These are phyloP conservation scores for Diplodia seriata DNA, from an alignment of 2,329 filamentous ascomycete genomes.

Conservation along the genomic window DNA sequence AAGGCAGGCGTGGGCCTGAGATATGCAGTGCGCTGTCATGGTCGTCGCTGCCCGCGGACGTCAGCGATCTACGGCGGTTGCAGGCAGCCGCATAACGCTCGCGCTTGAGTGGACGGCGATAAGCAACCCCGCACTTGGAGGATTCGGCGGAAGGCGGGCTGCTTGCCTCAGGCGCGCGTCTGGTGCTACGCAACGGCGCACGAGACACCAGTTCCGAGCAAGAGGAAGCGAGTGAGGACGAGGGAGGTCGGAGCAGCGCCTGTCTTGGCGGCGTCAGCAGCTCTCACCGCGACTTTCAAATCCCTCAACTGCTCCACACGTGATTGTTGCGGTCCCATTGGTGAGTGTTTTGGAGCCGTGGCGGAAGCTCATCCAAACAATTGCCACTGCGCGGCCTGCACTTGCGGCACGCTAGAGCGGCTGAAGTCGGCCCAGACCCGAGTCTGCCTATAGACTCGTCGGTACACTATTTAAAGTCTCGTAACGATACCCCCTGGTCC, in stretches of 20 bases:
- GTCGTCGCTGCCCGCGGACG: not conserved
- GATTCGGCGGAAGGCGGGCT: not conserved
- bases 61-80: not conserved
- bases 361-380: not conserved
- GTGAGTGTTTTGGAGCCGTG: not conserved
- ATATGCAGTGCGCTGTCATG: conserved; percentile 10
- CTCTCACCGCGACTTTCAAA: too few relatives aligned
- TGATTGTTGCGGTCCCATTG: not conserved
- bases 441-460: not conserved
- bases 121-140: conserved; percentile 24
- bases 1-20: not conserved
- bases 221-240: conserved; percentile 12
- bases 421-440: not conserved
- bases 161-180: conserved; percentile 3
- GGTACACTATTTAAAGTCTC: not conserved
- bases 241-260: not conserved
- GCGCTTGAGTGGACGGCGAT: conserved; percentile 20
- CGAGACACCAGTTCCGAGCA: not conserved
- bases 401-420: not conserved
- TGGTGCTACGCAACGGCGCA: conserved; percentile 10
- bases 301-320: not conserved
- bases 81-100: conserved; percentile 21
- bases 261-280: conserved; percentile 4
- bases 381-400: not conserved
- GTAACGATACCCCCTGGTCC: not conserved